These are phyloP conservation scores for Ustilago hordei DNA, from an alignment of 1,284 basidiomycete genomes.

Conservation along the genomic window DNA sequence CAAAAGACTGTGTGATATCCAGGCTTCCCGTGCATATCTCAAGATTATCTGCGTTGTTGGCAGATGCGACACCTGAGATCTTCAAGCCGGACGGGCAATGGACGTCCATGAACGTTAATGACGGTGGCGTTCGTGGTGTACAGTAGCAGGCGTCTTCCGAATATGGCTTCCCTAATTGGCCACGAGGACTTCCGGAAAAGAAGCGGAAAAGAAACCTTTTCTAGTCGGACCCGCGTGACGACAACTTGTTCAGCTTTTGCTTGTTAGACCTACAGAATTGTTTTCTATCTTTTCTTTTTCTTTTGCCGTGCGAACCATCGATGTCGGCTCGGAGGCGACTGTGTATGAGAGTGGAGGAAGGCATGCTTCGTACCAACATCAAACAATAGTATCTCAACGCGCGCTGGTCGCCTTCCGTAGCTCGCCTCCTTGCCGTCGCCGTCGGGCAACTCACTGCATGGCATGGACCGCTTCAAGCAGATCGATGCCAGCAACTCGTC, in stretches of 20 bases:
- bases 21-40: no score
- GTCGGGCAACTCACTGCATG: constrained; percentile 11
- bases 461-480: constrained; percentile 63
- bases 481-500: constrained; percentile 60
- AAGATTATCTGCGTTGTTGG: no score
- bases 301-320: neutral
- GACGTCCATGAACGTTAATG: no score
- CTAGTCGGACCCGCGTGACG: constrained; percentile 20
- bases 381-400: neutral
- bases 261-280: constrained; percentile 16
- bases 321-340: neutral
- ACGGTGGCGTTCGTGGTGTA: no score
- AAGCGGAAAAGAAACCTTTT: neutral
- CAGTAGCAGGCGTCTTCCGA: constrained; percentile 28
- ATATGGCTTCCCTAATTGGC: constrained; percentile 17
- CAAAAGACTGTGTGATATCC: no score
- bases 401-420: neutral
- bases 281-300: neutral
- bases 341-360: constrained; percentile 8
- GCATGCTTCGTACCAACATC: neutral
- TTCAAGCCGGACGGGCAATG: no score
- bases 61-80: no score
- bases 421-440: neutral
- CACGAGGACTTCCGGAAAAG: constrained; percentile 4
- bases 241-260: neutral